Conservation (phyloP, 2,329 filamentous ascomycete genomes). For the Ophiostoma pallidulum region DNA sequence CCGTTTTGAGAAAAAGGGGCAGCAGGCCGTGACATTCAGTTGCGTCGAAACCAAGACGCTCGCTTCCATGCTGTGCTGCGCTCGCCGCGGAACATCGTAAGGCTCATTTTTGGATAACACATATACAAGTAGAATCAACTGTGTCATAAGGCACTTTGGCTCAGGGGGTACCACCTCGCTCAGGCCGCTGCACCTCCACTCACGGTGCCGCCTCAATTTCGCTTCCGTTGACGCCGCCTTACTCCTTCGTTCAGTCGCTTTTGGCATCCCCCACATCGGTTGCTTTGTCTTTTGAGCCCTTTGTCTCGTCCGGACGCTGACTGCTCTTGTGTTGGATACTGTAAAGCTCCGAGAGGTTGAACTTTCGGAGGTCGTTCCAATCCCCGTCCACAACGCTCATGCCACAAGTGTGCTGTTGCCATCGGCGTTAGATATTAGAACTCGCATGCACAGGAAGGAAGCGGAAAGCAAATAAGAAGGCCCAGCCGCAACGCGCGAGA, state of each 20-base stretch:
- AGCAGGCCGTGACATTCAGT: neutral
- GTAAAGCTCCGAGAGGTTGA: conserved; percentile 69
- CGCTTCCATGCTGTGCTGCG: neutral
- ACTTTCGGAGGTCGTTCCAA: conserved; percentile 66
- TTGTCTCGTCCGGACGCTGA: neutral
- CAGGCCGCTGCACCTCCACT: no score
- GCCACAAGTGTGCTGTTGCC: conserved; percentile 48
- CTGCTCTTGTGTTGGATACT: conserved; percentile 25
- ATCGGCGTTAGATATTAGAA: conserved; percentile 6
- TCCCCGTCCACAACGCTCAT: conserved; percentile 69
- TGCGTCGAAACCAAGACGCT: neutral
- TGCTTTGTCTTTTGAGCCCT: neutral
- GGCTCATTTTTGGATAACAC: neutral
- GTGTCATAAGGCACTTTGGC: no score
- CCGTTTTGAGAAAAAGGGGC: no score
- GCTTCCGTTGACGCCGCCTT: neutral
- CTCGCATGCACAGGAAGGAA: neutral
- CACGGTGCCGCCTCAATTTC: neutral
- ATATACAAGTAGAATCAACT: no score
- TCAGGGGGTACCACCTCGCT: no score
- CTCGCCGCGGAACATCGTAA: neutral
- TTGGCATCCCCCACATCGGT: neutral
- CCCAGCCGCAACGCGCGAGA: no score
- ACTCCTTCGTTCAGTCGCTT: neutral
- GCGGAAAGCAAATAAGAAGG: neutral